Evolutionary conservation across 208 protist species (phyloP), one percentile per base, ranked within the genome.

Genomic region (Trypanosoma avium): DNA sequence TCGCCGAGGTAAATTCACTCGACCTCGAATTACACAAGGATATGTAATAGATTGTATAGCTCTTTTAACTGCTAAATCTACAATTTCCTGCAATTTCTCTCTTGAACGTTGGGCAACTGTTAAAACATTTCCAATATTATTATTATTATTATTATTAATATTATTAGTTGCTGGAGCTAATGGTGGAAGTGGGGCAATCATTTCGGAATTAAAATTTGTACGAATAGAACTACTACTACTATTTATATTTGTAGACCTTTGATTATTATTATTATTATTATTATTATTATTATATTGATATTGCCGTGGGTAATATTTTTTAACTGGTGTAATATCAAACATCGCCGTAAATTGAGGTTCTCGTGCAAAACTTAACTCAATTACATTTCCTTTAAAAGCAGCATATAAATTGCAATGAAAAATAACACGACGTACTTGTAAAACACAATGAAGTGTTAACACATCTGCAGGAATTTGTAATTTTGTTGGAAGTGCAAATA

Each of bases 21-120:
- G 62, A 55, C 76, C 87, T 21, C 70, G 74, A 32, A 94, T 17
- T 4, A 90, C 88, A 19, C 74, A 70, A 4, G 88, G 88, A 52
- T 91, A 90, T 32, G 84, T 90, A 42, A 94, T 78, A 7, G 71
- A 79, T 35, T 76, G 40, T 2, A 91, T 42, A 7, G 79, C 65
- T 10, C 72, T 70, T 2, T 56, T 78, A 43, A 94, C 73, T 19
- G 84, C 84, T 43, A 88, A 57, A 32, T 84, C 64, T 33, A 88
- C 77, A 42, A 94, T 72, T 54, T 91, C 84, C 69, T 91, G 73
- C 49, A 91, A 59, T 48, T 94, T 94, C 30, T 86, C 82, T 43
- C 86, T 90, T 4, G 54, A 57, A 13, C 57, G 48, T 19, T 69
- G 53, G 4, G 53, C 43, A n/a, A 26, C 55, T 22, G 43, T 55